phyloP scores from a whole-genome alignment of 306 rosid genomes.

The Prinsepia uniflora region DNA sequence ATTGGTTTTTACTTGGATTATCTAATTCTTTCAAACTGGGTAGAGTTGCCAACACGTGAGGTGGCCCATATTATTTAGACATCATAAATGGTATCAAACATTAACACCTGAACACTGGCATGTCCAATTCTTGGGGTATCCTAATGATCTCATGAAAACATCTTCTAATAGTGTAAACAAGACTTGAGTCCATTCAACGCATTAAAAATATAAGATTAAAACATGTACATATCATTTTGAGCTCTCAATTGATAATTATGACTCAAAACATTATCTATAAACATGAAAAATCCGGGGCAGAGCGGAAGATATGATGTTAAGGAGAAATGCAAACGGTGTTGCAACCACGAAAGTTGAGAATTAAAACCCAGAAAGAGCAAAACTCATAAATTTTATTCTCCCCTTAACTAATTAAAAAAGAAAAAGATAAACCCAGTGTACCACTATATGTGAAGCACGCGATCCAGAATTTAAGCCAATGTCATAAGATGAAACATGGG shows the following conservation, averaged over 20 bases:
- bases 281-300: not conserved
- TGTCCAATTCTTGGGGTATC: not conserved
- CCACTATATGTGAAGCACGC: slow-evolving; percentile 87
- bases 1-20: not conserved
- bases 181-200: not conserved
- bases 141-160: not conserved
- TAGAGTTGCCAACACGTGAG: not conserved
- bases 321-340: not conserved
- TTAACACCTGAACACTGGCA: not conserved
- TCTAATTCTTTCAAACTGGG: not conserved
- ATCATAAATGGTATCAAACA: not conserved
- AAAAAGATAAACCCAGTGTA: slow-evolving; percentile 23
- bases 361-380: too few species aligned
- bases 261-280: not conserved
- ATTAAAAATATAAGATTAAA: not conserved
- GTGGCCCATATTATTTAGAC: not conserved
- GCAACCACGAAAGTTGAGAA: not conserved
- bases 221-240: not conserved
- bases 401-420: too few species aligned
- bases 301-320: not conserved
- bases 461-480: slow-evolving; percentile 91
- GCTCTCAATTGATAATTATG: not conserved
- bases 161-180: not conserved
- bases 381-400: too few species aligned
- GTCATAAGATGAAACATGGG: slow-evolving; percentile 79